phyloP scores from a whole-genome alignment of 305 asterid species.

The Fraxinus baroniana region DNA sequence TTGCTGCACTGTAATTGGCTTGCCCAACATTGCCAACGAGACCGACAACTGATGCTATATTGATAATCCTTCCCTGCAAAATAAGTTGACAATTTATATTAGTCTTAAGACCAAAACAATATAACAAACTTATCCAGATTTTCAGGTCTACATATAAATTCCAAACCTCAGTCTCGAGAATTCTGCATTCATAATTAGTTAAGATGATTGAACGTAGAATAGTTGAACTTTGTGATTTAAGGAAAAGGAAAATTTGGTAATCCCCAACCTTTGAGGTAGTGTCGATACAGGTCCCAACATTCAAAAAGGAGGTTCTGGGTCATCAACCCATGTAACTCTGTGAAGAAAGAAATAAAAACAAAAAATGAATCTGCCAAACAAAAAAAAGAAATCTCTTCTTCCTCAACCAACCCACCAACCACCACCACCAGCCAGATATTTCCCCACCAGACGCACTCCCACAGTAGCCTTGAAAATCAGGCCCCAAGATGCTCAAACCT shows the following conservation, averaged over 20 bases:
- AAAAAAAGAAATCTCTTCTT: not conserved
- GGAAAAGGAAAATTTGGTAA: not conserved
- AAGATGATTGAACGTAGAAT: not conserved
- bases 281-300: not conserved
- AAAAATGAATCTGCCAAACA: not conserved
- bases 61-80: conserved; percentile 88
- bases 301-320: not conserved
- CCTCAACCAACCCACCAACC: not conserved
- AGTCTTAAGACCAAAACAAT: conserved; percentile 4
- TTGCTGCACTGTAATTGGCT: conserved; percentile 97
- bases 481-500: not conserved
- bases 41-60: conserved; percentile 91
- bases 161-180: not conserved
- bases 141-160: not conserved
- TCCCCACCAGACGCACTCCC: not conserved
- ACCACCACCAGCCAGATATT: not conserved
- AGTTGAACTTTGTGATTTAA: not conserved
- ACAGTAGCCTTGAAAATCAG: not conserved
- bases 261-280: not conserved
- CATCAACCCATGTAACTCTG: not conserved
- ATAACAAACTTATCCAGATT: not conserved
- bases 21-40: conserved; percentile 95
- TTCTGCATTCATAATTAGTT: not conserved
- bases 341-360: not conserved
- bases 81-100: conserved; percentile 3